Percentiles rank a stretch among this genome's conserved stretches.
phyloP scores from a whole-genome alignment of 108 stramenopile species.

The Phaeodactylum tricornutum region DNA sequence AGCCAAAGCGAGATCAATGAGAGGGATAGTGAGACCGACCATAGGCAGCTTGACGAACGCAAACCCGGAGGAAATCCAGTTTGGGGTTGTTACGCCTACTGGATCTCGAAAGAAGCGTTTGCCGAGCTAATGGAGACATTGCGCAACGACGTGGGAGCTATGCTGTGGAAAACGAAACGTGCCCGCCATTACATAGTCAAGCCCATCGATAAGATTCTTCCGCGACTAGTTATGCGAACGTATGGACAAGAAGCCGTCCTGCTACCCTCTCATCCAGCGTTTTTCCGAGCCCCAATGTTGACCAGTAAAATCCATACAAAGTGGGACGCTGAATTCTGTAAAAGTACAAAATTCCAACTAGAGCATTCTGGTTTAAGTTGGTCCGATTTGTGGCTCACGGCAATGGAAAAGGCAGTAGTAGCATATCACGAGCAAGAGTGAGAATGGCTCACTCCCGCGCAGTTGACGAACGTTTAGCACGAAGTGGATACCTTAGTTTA shows the following conservation, averaged over 20 bases:
- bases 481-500: too few species aligned
- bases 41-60: background rate
- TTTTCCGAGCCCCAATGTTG: constrained; percentile 84
- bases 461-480: too few species aligned
- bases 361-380: constrained; percentile 31
- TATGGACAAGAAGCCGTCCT: constrained; percentile 42
- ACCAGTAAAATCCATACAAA: constrained; percentile 65
- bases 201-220: constrained; percentile 79
- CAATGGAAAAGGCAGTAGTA: constrained; percentile 39
- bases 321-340: constrained; percentile 75
- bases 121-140: constrained; percentile 37
- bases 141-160: constrained; percentile 65
- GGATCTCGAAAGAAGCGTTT: constrained; percentile 54
- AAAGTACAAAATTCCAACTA: constrained; percentile 61
- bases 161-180: constrained; percentile 80
- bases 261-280: constrained; percentile 50
- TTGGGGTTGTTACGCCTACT: constrained; percentile 79
- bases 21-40: background rate
- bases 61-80: constrained; percentile 71
- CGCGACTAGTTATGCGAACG: constrained; percentile 29
- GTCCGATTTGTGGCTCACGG: constrained; percentile 66
- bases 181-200: constrained; percentile 66
- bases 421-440: constrained; percentile 31
- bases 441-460: constrained; percentile 45
- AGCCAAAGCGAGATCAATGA: too few species aligned